Base-by-base conservation (phyloP, 2,329 filamentous ascomycete species). In the Colletotrichum chrysophilum region DNA sequence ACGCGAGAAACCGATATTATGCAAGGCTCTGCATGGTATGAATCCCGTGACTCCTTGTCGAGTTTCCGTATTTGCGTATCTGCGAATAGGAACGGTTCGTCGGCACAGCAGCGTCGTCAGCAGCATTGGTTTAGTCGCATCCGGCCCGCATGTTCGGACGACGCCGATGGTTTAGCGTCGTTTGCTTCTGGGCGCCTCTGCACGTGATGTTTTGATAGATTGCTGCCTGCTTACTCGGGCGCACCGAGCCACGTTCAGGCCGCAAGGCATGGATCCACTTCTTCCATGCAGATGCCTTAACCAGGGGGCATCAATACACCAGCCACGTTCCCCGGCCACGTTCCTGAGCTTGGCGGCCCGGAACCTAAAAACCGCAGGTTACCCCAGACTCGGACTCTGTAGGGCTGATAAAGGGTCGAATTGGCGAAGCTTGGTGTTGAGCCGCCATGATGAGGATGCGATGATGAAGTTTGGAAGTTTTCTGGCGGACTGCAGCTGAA, bases 61-160 rank as follows among this genome's bases (percentile, higher is more conserved):
- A 58, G 32, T 61, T 28, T 68, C 26, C 32, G 21, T 65, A 32
- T 67, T 28, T 68, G n/a, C 32, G 18, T 26, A 32, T 26, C 34
- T 32, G 58, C 73, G 64, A 75, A 75, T 73, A 52, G 32, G 28
- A 26, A 75, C 70, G 76, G 70, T 60, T 71, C 28, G 14, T 68
- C 76, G 74, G 76, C 70, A 76, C 64, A 36, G 60, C 67, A 58
- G 48, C 70, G 76, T 77, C 76, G 76, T 77, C 76, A 77, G 76
- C 76, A 36, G 48, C 30, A 55, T 52, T 24, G 43, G 52, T 55
- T 61, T 66, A 55, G 70, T 77, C 62, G 58, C 34, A 18, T 34
- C 56, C 64, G 36, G 66, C 71, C 71, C 71, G 66, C 52, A 66
- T 52, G 66, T 72, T 78, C 76, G 76, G 76, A 78, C 76, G 71